These are phyloP conservation scores for Coccomyxa sp. DNA, from an alignment of 139 green algal species.

Conservation along the genomic window DNA sequence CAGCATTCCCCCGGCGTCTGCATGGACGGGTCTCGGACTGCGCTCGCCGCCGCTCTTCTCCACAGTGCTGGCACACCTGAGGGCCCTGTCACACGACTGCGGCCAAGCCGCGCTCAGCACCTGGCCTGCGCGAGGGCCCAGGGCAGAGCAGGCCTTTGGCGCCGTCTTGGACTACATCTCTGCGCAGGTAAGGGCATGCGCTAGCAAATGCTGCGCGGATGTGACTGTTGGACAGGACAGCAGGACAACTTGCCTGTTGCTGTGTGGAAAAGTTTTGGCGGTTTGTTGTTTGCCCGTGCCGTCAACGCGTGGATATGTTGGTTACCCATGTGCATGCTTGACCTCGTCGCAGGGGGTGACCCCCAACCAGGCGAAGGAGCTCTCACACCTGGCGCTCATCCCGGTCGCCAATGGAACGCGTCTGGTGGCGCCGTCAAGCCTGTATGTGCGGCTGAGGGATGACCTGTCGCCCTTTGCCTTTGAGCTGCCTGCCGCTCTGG, in stretches of 20 bases:
- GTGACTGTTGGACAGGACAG: background rate
- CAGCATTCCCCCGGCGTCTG: slow-evolving; percentile 20
- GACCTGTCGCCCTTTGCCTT: slow-evolving; percentile 63
- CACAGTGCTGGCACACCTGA: slow-evolving; percentile 43
- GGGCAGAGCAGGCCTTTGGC: slow-evolving; percentile 31
- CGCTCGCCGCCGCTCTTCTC: slow-evolving; percentile 32
- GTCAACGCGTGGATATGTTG: background rate
- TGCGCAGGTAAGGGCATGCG: slow-evolving; percentile 21
- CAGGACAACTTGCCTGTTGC: background rate
- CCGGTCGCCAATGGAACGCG: slow-evolving; percentile 54
- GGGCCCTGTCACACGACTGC: slow-evolving; percentile 34
- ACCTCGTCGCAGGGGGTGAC: background rate
- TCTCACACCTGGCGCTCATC: slow-evolving; percentile 39
- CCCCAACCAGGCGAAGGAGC: slow-evolving; percentile 13
- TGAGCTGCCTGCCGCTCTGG: slow-evolving; percentile 40
- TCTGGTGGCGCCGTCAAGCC: slow-evolving; percentile 36
- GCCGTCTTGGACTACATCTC: slow-evolving; percentile 44
- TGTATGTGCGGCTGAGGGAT: slow-evolving; percentile 48
- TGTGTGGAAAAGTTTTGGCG: background rate
- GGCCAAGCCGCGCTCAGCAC: slow-evolving; percentile 43
- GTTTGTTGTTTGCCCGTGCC: background rate
- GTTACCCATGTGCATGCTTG: background rate
- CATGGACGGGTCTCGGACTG: slow-evolving; percentile 34
- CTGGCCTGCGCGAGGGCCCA: slow-evolving; percentile 31
- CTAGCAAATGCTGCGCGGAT: background rate